Percentiles rank a stretch among this genome's conserved stretches.
phyloP scores from a whole-genome alignment of 352 stramenopile genomes.

The Phytopythium delawarense region DNA sequence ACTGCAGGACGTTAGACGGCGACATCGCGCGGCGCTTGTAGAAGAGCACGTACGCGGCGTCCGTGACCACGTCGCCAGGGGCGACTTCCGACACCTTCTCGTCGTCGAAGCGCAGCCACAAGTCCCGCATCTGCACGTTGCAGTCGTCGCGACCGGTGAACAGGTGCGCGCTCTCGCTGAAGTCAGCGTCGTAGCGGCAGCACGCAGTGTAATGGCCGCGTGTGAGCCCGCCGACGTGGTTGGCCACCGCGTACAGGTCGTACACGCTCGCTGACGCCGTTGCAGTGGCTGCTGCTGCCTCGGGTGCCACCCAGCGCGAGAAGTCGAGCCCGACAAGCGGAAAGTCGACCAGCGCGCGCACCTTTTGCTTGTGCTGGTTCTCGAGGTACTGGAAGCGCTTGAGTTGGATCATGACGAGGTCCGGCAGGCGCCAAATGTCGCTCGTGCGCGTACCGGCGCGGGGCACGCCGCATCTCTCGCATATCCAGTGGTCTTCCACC shows the following conservation, averaged over 20 bases:
- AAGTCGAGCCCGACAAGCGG: slow-evolving; percentile 77
- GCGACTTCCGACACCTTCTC: slow-evolving; percentile 78
- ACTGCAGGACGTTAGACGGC: slow-evolving; percentile 61
- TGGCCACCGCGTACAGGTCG: slow-evolving; percentile 97
- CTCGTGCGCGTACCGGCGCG: slow-evolving; percentile 51
- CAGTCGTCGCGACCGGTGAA: slow-evolving; percentile 24
- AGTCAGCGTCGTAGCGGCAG: slow-evolving; percentile 70
- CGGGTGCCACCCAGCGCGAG: slow-evolving; percentile 59
- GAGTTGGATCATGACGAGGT: slow-evolving; percentile 87
- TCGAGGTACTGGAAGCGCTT: slow-evolving; percentile 88
- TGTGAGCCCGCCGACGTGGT: slow-evolving; percentile 95
- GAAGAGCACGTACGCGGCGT: slow-evolving; percentile 90
- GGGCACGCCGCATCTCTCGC: slow-evolving; percentile 60
- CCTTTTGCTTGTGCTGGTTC: slow-evolving; percentile 81
- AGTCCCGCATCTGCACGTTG: slow-evolving; percentile 39
- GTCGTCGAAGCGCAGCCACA: slow-evolving; percentile 85
- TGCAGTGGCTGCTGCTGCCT: slow-evolving; percentile 16
- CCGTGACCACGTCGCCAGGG: slow-evolving; percentile 62
- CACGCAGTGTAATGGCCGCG: slow-evolving; percentile 94
- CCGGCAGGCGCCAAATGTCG: slow-evolving; percentile 68
- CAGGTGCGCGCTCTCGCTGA: slow-evolving; percentile 49
- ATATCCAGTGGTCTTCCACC: slow-evolving; percentile 72
- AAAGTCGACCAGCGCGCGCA: slow-evolving; percentile 77
- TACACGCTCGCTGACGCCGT: slow-evolving; percentile 52
- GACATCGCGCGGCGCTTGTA: slow-evolving; percentile 85